These are phyloP conservation scores for Schizonepeta tenuifolia DNA, from an alignment of 257 asterid genomes.

Conservation along the genomic window DNA sequence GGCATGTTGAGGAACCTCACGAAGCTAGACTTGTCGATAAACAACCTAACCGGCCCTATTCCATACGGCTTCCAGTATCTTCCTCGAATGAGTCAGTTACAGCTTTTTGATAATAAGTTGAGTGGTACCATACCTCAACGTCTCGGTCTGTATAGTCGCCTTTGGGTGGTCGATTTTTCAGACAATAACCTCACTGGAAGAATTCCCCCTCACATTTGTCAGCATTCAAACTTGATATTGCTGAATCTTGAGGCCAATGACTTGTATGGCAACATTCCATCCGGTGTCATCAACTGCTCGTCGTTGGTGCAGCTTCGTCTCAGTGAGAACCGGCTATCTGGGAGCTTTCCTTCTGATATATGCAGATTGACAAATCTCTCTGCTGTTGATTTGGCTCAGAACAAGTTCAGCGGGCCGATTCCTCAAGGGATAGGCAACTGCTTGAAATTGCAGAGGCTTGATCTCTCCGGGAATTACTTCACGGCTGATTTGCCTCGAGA, in stretches of 20 bases:
- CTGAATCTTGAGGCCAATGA: conserved; percentile 75
- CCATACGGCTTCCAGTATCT: conserved; percentile 80
- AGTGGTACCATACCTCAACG: conserved; percentile 73
- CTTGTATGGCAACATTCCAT: conserved; percentile 69
- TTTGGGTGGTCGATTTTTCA: conserved; percentile 89
- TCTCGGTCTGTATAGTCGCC: conserved; percentile 69
- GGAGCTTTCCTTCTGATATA: conserved; percentile 72
- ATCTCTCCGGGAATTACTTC: conserved; percentile 70
- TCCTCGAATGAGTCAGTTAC: conserved; percentile 58
- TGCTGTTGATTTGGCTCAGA: conserved; percentile 79
- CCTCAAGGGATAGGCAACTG: conserved; percentile 71
- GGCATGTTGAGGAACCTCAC: conserved; percentile 61
- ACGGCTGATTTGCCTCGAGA: conserved; percentile 66
- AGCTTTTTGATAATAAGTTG: conserved; percentile 71
- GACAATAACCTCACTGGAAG: conserved; percentile 67
- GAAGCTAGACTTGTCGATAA: conserved; percentile 80
- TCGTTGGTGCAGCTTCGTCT: conserved; percentile 79
- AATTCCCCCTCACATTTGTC: conserved; percentile 74
- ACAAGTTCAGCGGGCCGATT: conserved; percentile 67
- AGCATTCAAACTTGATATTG: conserved; percentile 57
- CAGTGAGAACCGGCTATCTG: conserved; percentile 56
- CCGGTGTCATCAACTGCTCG: conserved; percentile 59
- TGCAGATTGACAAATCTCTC: conserved; percentile 73
- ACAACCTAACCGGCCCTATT: conserved; percentile 77
- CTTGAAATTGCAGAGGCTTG: conserved; percentile 81